A percentile compares a stretch with the other conserved stretches of the same genome.
These are phyloP conservation scores for Rhizopogon vulgaris DNA, from an alignment of 768 basidiomycete genomes.

Conservation along the genomic window DNA sequence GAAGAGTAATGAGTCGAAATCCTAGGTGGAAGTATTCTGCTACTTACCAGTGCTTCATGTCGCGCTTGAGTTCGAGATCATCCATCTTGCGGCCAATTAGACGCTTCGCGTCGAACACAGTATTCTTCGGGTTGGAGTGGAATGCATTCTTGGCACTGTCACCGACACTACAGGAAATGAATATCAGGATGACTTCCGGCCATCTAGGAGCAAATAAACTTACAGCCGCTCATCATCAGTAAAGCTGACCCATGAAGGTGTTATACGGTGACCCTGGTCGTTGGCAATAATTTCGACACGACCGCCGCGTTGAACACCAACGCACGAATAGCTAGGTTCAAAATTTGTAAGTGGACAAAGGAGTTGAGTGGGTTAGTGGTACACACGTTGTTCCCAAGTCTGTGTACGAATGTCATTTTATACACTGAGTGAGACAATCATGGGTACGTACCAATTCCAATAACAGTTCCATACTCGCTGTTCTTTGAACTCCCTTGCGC, in stretches of 20 bases:
- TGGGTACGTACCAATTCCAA: conserved; percentile 74
- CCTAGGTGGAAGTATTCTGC: not conserved
- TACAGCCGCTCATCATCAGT: conserved; percentile 71
- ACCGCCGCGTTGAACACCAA: conserved; percentile 83
- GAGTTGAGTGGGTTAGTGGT: not conserved
- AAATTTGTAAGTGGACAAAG: conserved; percentile 7
- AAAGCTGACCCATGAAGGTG: conserved; percentile 82
- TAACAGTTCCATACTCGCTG: conserved; percentile 84
- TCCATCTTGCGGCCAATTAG: conserved; percentile 84
- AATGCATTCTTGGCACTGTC: conserved; percentile 96
- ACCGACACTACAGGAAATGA: conserved; percentile 49
- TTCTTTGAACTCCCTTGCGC: conserved; percentile 54
- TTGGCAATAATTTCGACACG: conserved; percentile 88
- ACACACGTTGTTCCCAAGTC: conserved; percentile 89
- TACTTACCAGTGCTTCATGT: conserved; percentile 74
- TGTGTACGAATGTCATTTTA: conserved; percentile 23
- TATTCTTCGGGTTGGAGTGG: conserved; percentile 87
- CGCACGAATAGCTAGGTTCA: conserved; percentile 79
- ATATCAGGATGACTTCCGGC: not conserved
- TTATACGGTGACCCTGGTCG: conserved; percentile 87
- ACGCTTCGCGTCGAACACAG: conserved; percentile 95
- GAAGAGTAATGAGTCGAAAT: not conserved
- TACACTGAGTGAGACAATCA: not conserved
- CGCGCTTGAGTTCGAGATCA: conserved; percentile 73
- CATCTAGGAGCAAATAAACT: conserved; percentile 1